These are phyloP conservation scores for Amoebophrya sp. DNA, from an alignment of 169 alveolate species.

Conservation along the genomic window DNA sequence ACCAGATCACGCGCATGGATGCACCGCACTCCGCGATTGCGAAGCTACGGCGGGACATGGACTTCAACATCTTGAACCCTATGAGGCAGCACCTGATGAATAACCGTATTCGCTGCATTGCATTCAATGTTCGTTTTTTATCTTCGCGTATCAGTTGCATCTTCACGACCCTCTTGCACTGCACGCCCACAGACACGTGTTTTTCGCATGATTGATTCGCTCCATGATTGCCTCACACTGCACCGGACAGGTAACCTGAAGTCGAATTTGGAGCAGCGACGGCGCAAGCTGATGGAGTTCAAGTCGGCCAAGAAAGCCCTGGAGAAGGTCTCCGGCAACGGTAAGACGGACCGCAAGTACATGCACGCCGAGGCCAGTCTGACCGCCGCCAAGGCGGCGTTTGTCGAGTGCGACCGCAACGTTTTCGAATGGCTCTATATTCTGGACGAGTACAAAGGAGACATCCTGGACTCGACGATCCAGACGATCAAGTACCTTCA, in stretches of 20 bases:
- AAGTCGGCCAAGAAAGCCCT: not conserved
- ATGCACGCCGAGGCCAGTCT: not conserved
- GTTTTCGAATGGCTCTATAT: conserved; percentile 20
- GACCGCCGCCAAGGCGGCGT: not conserved
- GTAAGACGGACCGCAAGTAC: conserved; percentile 7
- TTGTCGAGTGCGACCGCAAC: not conserved
- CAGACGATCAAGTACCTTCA: conserved; percentile 31
- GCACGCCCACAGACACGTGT: too few relatives aligned
- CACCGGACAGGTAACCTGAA: not conserved
- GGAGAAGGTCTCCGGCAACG: too few relatives aligned
- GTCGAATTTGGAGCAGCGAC: conserved; percentile 9
- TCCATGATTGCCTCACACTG: too few relatives aligned
- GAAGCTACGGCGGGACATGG: conserved; percentile 11
- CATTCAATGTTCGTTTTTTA: too few relatives aligned
- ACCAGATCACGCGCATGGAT: conserved; percentile 4
- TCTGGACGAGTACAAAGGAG: conserved; percentile 15
- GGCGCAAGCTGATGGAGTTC: conserved; percentile 15
- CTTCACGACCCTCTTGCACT: too few relatives aligned
- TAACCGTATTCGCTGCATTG: not conserved
- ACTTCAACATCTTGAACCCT: conserved; percentile 7
- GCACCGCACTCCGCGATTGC: conserved; percentile 15
- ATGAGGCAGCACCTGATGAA: conserved; percentile 10
- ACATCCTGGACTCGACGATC: conserved; percentile 11
- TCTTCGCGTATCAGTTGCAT: too few relatives aligned
- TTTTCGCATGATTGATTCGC: too few relatives aligned